phyloP scores from a whole-genome alignment of 2,329 filamentous ascomycete genomes.

The Neonectria faginata region DNA sequence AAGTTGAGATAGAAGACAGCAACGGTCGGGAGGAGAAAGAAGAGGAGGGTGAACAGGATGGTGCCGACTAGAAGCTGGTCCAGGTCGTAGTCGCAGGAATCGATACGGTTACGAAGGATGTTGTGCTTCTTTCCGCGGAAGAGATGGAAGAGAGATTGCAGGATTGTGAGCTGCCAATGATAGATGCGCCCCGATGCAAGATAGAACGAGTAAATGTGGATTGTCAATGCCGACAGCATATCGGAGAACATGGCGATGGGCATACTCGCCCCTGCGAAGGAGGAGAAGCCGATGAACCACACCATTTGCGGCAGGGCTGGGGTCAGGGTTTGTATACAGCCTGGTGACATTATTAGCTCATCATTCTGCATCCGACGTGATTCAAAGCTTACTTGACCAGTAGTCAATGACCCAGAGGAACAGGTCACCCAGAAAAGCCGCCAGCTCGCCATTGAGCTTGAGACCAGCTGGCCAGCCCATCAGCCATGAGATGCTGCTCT shows the following conservation, averaged over 20 bases:
- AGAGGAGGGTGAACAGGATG: conserved; percentile 93
- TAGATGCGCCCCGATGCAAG: conserved; percentile 96
- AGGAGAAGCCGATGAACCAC: conserved; percentile 92
- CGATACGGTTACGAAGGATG: conserved; percentile 94
- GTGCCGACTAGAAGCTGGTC: conserved; percentile 97
- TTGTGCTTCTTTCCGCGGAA: conserved; percentile 99
- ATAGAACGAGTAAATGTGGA: conserved; percentile 99
- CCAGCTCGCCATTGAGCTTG: conserved; percentile 94
- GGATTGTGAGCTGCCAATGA: conserved; percentile 97
- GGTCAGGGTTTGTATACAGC: conserved; percentile 80
- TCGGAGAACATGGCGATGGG: conserved; percentile 96
- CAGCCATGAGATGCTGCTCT: conserved; percentile 91
- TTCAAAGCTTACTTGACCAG: conserved; percentile 78
- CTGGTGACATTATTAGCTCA: conserved; percentile 55
- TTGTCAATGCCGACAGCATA: conserved; percentile 86
- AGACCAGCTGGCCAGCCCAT: conserved; percentile 96
- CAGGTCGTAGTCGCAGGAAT: conserved; percentile 98
- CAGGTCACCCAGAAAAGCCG: conserved; percentile 91
- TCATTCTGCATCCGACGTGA: background rate
- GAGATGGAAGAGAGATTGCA: conserved; percentile 97
- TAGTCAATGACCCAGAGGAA: conserved; percentile 99
- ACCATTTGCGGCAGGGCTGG: conserved; percentile 88
- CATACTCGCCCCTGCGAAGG: conserved; percentile 96
- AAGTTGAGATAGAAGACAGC: conserved; percentile 98
- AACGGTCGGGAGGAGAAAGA: conserved; percentile 94